Percentiles rank a stretch among this genome's conserved stretches.
phyloP scores from a whole-genome alignment of 345 rosid species.

The Angophora floribunda region DNA sequence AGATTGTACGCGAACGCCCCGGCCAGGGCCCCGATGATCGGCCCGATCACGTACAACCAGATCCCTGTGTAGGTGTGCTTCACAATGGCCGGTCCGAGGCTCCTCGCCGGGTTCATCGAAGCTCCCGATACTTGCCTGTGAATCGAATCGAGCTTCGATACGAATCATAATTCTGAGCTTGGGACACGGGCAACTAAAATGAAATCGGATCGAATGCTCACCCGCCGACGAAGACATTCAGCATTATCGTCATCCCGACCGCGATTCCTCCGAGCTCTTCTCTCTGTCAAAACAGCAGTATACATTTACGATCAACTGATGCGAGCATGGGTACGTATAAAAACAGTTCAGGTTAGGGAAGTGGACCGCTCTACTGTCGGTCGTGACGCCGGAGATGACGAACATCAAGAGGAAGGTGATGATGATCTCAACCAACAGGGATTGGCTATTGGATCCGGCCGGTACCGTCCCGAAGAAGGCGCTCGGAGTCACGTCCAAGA shows the following conservation, averaged over 20 bases:
- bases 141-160: neutral
- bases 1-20: constrained; percentile 27
- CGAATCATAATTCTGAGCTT: neutral
- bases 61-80: constrained; percentile 17
- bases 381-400: constrained; percentile 41
- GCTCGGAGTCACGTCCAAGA: constrained; percentile 29
- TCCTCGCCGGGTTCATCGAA: constrained; percentile 52
- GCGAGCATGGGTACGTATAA: neutral
- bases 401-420: constrained; percentile 64
- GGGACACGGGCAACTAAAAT: neutral
- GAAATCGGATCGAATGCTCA: neutral
- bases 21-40: constrained; percentile 16
- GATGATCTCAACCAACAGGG: constrained; percentile 44
- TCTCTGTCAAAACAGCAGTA: constrained; percentile 1
- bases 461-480: constrained; percentile 57
- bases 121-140: constrained; percentile 46
- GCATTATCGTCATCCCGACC: constrained; percentile 53
- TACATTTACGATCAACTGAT: too few relatives aligned
- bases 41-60: constrained; percentile 40
- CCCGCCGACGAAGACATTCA: constrained; percentile 59
- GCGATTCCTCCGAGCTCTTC: constrained; percentile 43
- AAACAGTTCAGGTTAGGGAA: neutral
- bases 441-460: constrained; percentile 33
- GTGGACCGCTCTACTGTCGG: constrained; percentile 39
- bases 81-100: constrained; percentile 39